Evolutionary conservation across 768 basidiomycete genomes (phyloP).

Genomic region (Trametes coccinea): DNA sequence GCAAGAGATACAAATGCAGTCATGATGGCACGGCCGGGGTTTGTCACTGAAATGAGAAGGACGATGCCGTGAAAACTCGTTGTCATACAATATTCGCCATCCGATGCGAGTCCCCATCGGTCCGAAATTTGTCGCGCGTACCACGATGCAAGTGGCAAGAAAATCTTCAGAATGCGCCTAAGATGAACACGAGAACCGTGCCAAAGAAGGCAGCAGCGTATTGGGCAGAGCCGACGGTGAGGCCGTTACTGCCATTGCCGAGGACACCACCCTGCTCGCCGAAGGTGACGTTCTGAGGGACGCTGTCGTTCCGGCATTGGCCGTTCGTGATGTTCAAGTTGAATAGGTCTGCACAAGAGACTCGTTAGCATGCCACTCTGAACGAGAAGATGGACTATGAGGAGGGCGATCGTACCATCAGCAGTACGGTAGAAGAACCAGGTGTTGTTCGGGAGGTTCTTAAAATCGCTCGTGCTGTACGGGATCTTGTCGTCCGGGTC

Average conservation of each 20-base stretch:
- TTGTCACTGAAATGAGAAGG: too few species aligned
- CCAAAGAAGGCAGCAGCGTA: slow-evolving; percentile 7
- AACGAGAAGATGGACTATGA: neutral
- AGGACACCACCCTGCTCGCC: slow-evolving; percentile 29
- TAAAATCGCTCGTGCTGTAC: slow-evolving; percentile 35
- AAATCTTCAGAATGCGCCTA: neutral
- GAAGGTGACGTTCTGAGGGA: slow-evolving; percentile 28
- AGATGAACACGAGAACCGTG: slow-evolving; percentile 1
- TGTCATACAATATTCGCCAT: too few species aligned
- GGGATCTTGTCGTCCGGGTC: slow-evolving; percentile 36
- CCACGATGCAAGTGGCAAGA: neutral
- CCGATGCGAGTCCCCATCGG: too few species aligned
- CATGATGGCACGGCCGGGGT: too few species aligned
- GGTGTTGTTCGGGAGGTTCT: slow-evolving; percentile 31
- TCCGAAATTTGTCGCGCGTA: too few species aligned
- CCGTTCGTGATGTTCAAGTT: slow-evolving; percentile 25
- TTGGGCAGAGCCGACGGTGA: slow-evolving; percentile 6
- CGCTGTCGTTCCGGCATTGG: slow-evolving; percentile 24
- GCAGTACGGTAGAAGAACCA: slow-evolving; percentile 32
- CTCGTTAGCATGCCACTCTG: neutral
- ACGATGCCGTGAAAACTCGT: too few species aligned
- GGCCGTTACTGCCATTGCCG: slow-evolving; percentile 10
- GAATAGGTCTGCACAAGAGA: slow-evolving; percentile 15
- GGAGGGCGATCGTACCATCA: slow-evolving; percentile 20
- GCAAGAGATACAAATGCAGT: too few species aligned